Evolutionary conservation across 108 stramenopile species (phyloP), one percentile per base, ranked within the genome.

Genomic region (Cyclostephanos tholiformis): DNA sequence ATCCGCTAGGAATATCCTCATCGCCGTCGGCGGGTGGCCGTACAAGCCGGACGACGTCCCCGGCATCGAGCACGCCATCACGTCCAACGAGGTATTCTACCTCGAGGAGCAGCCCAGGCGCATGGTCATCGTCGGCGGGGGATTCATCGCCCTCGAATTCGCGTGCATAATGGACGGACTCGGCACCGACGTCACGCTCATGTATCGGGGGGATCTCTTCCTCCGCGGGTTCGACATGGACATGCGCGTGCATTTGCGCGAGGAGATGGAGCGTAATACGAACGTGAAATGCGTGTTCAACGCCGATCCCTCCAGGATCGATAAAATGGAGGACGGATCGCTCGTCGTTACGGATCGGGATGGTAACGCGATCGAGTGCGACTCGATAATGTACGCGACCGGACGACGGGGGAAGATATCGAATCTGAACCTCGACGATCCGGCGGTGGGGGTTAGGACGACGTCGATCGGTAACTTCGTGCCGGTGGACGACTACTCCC

Each of bases 141-240:
- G 97, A 2, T 96, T 93, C 77, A 97, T 97, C 68, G 97, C 93
- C 6, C 84, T 92, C 13, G 97, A 97, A 84, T 90, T 96, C 62
- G 96, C 95, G 17, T 71, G 67, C 51, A 94, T 97, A 53, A 90
- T 97, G 89, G 83, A 89, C 46, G 94, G 89, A 22, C 72, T 97
- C 48, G 96, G 94, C 0, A 87, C 88, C 30, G 88, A 96, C 50
- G 89, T 95, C 10, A 87, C 90, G 22, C 80, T 96, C 23, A 88
- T 96, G 76, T 84, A 91, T 64, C 88, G 97, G 6, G 67, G 82
- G 22, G 88, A 89, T 27, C 38, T 82, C 30, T 83, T 90, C 50
- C 63, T 87, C 49, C 73, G 86, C 23, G 86, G 91, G 30, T 95
- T 97, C 74, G 96, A 97, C 80, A 14, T 51, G n/a, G 86, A 87